These are phyloP conservation scores for Lactarius pseudohatsudake DNA, from an alignment of 768 basidiomycete genomes.

Conservation along the genomic window DNA sequence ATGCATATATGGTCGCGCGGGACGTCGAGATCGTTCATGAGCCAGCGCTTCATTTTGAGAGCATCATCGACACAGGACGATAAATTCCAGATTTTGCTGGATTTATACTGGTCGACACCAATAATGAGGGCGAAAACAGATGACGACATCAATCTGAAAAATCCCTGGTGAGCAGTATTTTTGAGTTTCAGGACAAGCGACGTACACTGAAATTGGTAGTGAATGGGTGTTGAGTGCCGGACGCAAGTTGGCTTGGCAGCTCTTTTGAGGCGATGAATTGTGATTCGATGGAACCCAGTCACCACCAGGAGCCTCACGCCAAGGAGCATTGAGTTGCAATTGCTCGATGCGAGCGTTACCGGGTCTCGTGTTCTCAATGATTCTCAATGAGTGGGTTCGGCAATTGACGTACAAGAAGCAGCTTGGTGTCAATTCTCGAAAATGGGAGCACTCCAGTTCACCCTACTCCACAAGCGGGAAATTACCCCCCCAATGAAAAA, in stretches of 20 bases:
- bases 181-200: not conserved
- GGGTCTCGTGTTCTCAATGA: conserved; percentile 24
- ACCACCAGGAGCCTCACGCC: not conserved
- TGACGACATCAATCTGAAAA: conserved; percentile 37
- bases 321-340: not conserved
- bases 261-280: conserved; percentile 18
- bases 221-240: conserved; percentile 7
- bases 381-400: conserved; percentile 18
- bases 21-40: conserved; percentile 55
- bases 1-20: conserved; percentile 57
- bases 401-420: conserved; percentile 11
- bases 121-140: conserved; percentile 66
- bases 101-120: conserved; percentile 70
- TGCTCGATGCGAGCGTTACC: conserved; percentile 5
- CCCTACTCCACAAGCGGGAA: conserved; percentile 19
- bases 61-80: conserved; percentile 67
- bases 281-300: conserved; percentile 3
- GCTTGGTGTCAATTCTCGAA: not conserved
- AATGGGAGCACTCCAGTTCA: not conserved
- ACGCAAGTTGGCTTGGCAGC: not conserved
- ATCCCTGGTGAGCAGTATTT: not conserved
- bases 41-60: conserved; percentile 55
- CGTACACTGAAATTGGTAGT: conserved; percentile 14
- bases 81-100: conserved; percentile 58
- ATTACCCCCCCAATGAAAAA: conserved; percentile 8